Evolutionary conservation across 2,329 filamentous ascomycete species (phyloP).

Genomic region (Aspergillus pseudonomiae): DNA sequence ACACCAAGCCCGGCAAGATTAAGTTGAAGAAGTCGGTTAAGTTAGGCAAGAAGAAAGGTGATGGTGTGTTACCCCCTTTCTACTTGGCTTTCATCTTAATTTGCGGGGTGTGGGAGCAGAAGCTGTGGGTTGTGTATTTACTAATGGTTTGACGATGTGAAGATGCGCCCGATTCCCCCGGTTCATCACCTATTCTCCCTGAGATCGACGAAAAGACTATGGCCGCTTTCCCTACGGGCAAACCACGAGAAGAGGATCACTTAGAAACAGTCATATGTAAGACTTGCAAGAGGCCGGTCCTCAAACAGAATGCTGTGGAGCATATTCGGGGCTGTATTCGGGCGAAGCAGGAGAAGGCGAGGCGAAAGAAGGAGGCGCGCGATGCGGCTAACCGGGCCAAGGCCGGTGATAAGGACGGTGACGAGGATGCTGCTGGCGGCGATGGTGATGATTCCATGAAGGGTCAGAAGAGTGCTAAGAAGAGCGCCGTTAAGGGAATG

Average conservation of each 20-base stretch:
- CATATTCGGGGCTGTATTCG: constrained; percentile 85
- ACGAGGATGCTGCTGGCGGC: constrained; percentile 36
- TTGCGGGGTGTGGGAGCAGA: not conserved
- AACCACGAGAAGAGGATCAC: constrained; percentile 78
- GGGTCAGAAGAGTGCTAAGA: constrained; percentile 67
- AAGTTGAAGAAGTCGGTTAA: constrained; percentile 45
- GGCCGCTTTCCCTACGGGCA: constrained; percentile 78
- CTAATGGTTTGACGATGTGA: not conserved
- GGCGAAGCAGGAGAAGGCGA: constrained; percentile 80
- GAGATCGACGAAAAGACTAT: constrained; percentile 74
- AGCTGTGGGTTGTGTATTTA: not conserved
- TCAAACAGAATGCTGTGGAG: constrained; percentile 72
- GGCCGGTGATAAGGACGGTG: constrained; percentile 49
- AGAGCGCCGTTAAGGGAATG: constrained; percentile 55
- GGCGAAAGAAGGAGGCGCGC: constrained; percentile 73
- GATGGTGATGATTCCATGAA: constrained; percentile 51
- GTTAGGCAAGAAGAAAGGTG: constrained; percentile 35
- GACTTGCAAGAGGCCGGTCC: constrained; percentile 87
- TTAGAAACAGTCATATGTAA: constrained; percentile 85
- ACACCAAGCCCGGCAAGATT: constrained; percentile 48
- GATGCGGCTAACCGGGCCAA: constrained; percentile 69
- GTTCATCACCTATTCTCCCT: constrained; percentile 48
- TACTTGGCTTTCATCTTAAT: not conserved
- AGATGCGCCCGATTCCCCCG: constrained; percentile 34
- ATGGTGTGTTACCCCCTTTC: constrained; percentile 27